Base-by-base conservation (phyloP, 2,329 filamentous ascomycete genomes). In the Ceratocystis harringtonii region DNA sequence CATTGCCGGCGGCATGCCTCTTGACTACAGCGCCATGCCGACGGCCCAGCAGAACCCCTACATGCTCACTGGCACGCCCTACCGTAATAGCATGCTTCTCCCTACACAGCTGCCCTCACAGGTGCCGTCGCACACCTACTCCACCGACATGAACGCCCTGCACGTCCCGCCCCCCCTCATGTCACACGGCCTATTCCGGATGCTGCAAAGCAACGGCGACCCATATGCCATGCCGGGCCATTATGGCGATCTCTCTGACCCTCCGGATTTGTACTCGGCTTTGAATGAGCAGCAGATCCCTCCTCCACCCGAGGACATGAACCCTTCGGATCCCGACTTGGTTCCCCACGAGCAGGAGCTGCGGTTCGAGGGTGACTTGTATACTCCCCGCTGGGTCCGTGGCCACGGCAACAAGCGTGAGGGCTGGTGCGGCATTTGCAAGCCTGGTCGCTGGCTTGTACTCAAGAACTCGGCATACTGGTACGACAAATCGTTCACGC, bases 401-500 rank as follows among this genome's bases (percentile, higher is more conserved):
- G 90, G 90, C 25, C 88, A 92, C 68, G 89, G 90, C 30, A 91
- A 91, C 76, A 91, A 92, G 78, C 86, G 90, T 52, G 89, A 92
- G 74, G 90, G 90, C 2, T 95, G 90, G 89, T 95, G 90, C 71
- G 89, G 89, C 25, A 88, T 92, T 70, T 95, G 90, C 78, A 92
- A 91, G 73, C 87, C 89, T 1, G 89, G 89, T 2, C 81, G 89
- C 62, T 95, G 90, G 90, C 81, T 92, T 64, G 89, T 92, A 17
- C 78, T 95, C 67, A 95, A 94, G 78, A 94, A 95, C 76, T 92
- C 88, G 65, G 90, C 90, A 5, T 95, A 90, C 74, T 95, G 90
- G 90, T 95, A 95, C 74, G 90, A 95, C 77, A 92, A 94, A 78
- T 89, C 87, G 66, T 95, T 94, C 74, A 90, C 88, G 1, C 90